Conservation (phyloP, 176 grass and related monocot species). For the Hyparrhenia diplandra region DNA sequence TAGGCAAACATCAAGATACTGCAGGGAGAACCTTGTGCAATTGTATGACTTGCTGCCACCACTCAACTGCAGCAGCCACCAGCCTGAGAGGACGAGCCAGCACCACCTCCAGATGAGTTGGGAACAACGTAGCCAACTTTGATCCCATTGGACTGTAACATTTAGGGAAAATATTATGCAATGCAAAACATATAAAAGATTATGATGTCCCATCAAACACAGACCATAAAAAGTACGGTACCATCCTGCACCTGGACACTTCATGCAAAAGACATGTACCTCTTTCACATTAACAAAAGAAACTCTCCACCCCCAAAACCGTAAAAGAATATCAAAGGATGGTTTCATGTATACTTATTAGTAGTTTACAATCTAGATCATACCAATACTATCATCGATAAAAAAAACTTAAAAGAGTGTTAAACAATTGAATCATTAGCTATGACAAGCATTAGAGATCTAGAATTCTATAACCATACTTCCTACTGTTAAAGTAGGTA, state of each 20-base stretch:
- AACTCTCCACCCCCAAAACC: not conserved
- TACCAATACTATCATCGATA: not conserved
- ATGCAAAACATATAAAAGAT: not conserved
- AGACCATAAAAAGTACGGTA: not conserved
- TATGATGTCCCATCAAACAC: not conserved
- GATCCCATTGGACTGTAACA: constrained; percentile 67
- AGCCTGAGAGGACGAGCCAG: constrained; percentile 55
- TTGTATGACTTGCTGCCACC: not conserved
- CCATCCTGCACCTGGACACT: not conserved
- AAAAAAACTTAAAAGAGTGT: not conserved
- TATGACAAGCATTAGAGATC: not conserved
- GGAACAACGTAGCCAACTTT: constrained; percentile 64
- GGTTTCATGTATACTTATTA: not conserved
- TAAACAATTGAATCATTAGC: not conserved
- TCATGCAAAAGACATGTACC: not conserved
- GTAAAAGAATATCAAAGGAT: not conserved
- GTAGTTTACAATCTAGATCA: not conserved
- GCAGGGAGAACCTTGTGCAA: constrained; percentile 15
- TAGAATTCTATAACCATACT: not conserved
- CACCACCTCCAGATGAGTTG: constrained; percentile 48
- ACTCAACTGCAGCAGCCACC: constrained; percentile 57
- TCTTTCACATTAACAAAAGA: not conserved
- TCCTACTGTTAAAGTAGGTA: not conserved
- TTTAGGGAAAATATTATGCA: not conserved
- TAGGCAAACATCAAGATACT: constrained; percentile 15